These are phyloP conservation scores for Cyphellophora attinorum DNA, from an alignment of 2,329 filamentous ascomycete genomes.

Conservation along the genomic window DNA sequence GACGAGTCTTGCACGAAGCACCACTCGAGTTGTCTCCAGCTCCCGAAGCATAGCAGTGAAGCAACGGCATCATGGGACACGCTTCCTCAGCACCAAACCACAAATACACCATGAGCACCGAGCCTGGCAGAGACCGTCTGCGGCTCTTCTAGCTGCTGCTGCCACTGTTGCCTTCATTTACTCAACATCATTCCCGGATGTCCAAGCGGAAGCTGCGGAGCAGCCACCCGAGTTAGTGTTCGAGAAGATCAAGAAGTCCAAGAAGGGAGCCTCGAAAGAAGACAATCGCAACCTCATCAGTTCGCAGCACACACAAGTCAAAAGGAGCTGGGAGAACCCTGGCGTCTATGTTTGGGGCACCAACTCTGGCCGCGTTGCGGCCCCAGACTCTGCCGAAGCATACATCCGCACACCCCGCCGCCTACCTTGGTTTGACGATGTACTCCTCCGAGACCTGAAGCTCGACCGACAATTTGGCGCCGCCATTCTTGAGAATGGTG, in stretches of 20 bases:
- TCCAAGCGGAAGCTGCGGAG: constrained; percentile 38
- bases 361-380: constrained; percentile 75
- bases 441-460: constrained; percentile 78
- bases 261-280: constrained; percentile 49
- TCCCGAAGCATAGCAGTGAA: neutral
- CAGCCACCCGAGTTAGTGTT: constrained; percentile 51
- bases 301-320: constrained; percentile 80
- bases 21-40: neutral
- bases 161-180: constrained; percentile 31
- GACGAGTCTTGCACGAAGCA: neutral
- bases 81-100: neutral
- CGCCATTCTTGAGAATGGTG: constrained; percentile 77
- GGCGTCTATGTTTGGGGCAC: constrained; percentile 93
- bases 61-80: neutral
- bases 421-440: constrained; percentile 72
- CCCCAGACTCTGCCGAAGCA: constrained; percentile 67
- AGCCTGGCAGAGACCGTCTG: constrained; percentile 19
- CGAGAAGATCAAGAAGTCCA: constrained; percentile 52
- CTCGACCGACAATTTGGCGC: constrained; percentile 72
- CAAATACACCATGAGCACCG: constrained; percentile 2
- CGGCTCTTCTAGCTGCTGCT: constrained; percentile 29
- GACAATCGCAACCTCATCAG: constrained; percentile 68
- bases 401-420: constrained; percentile 72
- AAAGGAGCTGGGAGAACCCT: constrained; percentile 68
- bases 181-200: constrained; percentile 23